Evolutionary conservation across 2,329 filamentous ascomycete genomes (phyloP).

Genomic region (Nannizziopsis arthrosporioides): DNA sequence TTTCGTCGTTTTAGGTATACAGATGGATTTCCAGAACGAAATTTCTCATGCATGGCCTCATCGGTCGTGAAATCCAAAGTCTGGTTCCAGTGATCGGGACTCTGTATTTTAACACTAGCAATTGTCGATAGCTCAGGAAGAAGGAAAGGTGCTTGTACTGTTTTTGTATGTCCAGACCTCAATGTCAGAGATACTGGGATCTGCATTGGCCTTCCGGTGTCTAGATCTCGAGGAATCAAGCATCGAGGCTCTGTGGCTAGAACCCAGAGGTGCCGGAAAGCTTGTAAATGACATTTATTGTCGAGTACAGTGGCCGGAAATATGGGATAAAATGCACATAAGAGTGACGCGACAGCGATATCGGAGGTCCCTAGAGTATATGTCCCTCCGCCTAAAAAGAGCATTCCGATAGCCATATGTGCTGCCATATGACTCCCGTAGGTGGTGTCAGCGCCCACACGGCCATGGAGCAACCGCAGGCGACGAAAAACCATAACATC

Average conservation of each 20-base stretch:
- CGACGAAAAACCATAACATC: conserved; percentile 76
- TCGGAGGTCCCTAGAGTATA: conserved; percentile 84
- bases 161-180: conserved; percentile 29
- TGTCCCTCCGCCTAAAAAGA: conserved; percentile 88
- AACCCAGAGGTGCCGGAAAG: conserved; percentile 95
- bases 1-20: conserved; percentile 62
- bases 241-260: conserved; percentile 82
- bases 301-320: conserved; percentile 84
- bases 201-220: conserved; percentile 67
- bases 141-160: conserved; percentile 44
- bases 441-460: conserved; percentile 68
- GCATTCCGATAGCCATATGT: conserved; percentile 77
- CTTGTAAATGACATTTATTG: conserved; percentile 88
- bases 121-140: conserved; percentile 37
- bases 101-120: conserved; percentile 28
- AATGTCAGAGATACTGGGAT: conserved; percentile 59
- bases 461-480: conserved; percentile 75
- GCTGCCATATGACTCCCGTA: conserved; percentile 91
- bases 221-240: conserved; percentile 73
- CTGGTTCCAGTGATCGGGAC: conserved; percentile 66
- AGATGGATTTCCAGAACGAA: conserved; percentile 54
- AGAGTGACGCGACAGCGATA: conserved; percentile 69
- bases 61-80: conserved; percentile 60
- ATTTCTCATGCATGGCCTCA: conserved; percentile 50
- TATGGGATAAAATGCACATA: conserved; percentile 87